Percentiles rank a stretch among this genome's conserved stretches.
These are phyloP conservation scores for Cylindrotheca fusiformis DNA, from an alignment of 108 stramenopile genomes.

Conservation along the genomic window DNA sequence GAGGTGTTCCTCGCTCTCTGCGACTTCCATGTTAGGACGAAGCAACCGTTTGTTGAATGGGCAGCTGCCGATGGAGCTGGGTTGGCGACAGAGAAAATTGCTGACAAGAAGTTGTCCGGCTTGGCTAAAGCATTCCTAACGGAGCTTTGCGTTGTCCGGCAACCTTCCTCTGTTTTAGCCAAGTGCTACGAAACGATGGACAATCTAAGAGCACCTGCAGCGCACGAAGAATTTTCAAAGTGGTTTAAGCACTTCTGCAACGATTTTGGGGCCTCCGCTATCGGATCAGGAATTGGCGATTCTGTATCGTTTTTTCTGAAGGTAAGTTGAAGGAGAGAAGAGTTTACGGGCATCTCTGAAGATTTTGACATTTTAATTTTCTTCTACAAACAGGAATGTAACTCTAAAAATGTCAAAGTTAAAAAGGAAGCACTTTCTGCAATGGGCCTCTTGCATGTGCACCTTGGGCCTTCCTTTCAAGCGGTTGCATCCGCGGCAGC, in stretches of 20 bases:
- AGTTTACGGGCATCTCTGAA: neutral
- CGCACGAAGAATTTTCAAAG: constrained; percentile 64
- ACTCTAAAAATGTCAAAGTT: constrained; percentile 65
- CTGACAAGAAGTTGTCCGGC: constrained; percentile 73
- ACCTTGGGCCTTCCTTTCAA: constrained; percentile 71
- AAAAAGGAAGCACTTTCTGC: constrained; percentile 56
- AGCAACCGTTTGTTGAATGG: constrained; percentile 34
- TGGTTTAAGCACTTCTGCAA: constrained; percentile 54
- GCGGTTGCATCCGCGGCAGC: constrained; percentile 45
- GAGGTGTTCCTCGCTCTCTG: constrained; percentile 58
- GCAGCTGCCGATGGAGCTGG: constrained; percentile 40
- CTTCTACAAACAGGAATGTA: constrained; percentile 8
- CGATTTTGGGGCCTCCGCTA: constrained; percentile 66
- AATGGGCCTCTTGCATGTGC: constrained; percentile 60
- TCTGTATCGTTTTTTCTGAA: constrained; percentile 49
- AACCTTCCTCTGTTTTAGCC: constrained; percentile 42
- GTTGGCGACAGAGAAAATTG: constrained; percentile 67
- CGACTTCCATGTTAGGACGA: constrained; percentile 29
- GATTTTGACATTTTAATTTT: neutral
- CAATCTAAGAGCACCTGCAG: constrained; percentile 64
- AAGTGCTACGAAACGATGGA: constrained; percentile 29
- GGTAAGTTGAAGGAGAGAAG: constrained; percentile 16
- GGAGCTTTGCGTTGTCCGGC: constrained; percentile 51
- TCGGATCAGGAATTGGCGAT: constrained; percentile 47
- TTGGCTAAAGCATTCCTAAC: constrained; percentile 44